Conservation (phyloP, 805 yeast genomes). For the Brettanomyces naardenensis region DNA sequence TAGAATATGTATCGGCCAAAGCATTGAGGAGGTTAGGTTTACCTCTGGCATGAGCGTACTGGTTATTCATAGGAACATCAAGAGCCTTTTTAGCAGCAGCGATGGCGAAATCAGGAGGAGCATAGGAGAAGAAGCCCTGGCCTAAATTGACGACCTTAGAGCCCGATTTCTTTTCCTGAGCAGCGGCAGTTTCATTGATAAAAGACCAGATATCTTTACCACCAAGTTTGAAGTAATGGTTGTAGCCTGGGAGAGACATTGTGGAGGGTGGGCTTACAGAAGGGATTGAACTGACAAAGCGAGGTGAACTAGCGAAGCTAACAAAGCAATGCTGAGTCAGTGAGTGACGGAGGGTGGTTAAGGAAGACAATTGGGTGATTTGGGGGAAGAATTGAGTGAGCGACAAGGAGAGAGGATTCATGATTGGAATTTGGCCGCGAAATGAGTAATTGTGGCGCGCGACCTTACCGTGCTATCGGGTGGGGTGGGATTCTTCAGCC, state of each 20-base stretch:
- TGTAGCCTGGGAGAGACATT: conserved; percentile 42
- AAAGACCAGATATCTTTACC: conserved; percentile 92
- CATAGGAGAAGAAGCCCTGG: conserved; percentile 94
- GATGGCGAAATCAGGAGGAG: conserved; percentile 91
- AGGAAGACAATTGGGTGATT: too few species aligned
- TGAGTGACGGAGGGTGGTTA: too few species aligned
- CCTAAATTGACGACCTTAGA: conserved; percentile 83
- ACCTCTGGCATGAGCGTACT: conserved; percentile 89
- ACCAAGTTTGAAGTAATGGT: conserved; percentile 62
- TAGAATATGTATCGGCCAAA: conserved; percentile 62
- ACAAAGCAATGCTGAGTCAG: too few species aligned
- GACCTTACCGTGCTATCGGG: too few species aligned
- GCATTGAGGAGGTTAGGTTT: conserved; percentile 68
- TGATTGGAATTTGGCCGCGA: too few species aligned
- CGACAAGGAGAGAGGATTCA: too few species aligned
- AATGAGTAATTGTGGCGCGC: too few species aligned
- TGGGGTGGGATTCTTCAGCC: too few species aligned
- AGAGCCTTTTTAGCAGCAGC: conserved; percentile 75
- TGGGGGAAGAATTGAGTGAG: too few species aligned
- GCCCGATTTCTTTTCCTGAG: conserved; percentile 61
- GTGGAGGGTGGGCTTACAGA: too few species aligned
- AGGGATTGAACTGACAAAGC: too few species aligned
- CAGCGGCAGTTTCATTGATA: conserved; percentile 92
- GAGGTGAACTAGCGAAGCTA: too few species aligned
- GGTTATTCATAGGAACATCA: conserved; percentile 69